Evolutionary conservation across 2,329 filamentous ascomycete species (phyloP).

Genomic region (Penicillium sclerotiorum): DNA sequence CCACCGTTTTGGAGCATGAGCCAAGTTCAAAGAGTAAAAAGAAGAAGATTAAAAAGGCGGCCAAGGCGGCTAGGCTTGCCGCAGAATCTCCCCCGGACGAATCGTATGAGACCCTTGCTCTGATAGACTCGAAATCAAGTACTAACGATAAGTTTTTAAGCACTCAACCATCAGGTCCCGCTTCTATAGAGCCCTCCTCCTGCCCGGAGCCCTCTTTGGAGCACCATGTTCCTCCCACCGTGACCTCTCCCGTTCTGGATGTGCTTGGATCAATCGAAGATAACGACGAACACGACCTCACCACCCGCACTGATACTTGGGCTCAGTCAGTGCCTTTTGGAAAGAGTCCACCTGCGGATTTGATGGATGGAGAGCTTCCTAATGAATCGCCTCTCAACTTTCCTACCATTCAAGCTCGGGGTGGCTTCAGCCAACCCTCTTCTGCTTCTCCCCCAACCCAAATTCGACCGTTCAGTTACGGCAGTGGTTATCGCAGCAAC

Average conservation of each 20-base stretch:
- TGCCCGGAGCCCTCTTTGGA: constrained; percentile 30
- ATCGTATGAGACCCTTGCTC: neutral
- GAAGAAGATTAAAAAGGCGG: constrained; percentile 44
- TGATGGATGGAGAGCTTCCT: constrained; percentile 37
- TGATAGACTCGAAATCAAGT: neutral
- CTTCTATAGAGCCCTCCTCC: constrained; percentile 34
- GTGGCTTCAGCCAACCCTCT: constrained; percentile 46
- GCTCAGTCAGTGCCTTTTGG: constrained; percentile 48
- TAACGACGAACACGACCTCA: constrained; percentile 37
- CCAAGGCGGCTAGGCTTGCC: constrained; percentile 36
- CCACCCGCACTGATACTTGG: constrained; percentile 47
- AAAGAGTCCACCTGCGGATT: constrained; percentile 46
- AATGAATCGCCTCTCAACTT: constrained; percentile 45
- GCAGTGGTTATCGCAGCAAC: constrained; percentile 40
- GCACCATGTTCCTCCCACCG: constrained; percentile 27
- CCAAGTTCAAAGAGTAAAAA: constrained; percentile 41
- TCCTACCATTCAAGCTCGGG: constrained; percentile 40
- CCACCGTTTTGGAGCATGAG: constrained; percentile 34
- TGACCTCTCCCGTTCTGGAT: constrained; percentile 43
- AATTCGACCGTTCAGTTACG: constrained; percentile 47
- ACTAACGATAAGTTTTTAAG: constrained; percentile 19
- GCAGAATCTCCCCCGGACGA: constrained; percentile 39
- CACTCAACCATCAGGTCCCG: constrained; percentile 28
- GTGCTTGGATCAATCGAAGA: constrained; percentile 38
- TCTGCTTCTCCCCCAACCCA: constrained; percentile 47